phyloP scores from a whole-genome alignment of 2,329 filamentous ascomycete genomes.

The Arachnopeziza araneosa region DNA sequence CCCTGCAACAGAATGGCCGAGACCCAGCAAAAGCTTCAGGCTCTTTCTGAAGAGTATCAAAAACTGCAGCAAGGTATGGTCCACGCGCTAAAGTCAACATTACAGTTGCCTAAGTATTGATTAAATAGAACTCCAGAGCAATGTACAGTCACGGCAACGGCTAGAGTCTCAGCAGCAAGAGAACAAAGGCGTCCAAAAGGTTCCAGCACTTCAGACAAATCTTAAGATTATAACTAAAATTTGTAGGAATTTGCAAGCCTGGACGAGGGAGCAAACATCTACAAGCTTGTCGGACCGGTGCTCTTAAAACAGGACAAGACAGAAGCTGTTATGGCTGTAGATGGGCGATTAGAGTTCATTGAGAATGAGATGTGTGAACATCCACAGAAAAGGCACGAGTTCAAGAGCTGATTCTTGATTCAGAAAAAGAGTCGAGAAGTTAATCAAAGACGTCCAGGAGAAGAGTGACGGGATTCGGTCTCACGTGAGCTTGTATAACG shows the following conservation, averaged over 20 bases:
- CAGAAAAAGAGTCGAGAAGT: slow-evolving; percentile 61
- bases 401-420: slow-evolving; percentile 7
- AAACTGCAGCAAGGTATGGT: slow-evolving; percentile 71
- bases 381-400: too few relatives aligned
- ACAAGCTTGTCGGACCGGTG: slow-evolving; percentile 91
- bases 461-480: slow-evolving; percentile 60
- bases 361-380: slow-evolving; percentile 80
- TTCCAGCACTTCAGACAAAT: slow-evolving; percentile 29
- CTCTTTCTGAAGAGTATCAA: slow-evolving; percentile 81
- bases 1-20: slow-evolving; percentile 53
- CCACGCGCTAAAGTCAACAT: not conserved
- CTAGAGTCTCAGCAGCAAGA: slow-evolving; percentile 93
- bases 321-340: slow-evolving; percentile 86
- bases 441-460: slow-evolving; percentile 58
- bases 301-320: slow-evolving; percentile 89
- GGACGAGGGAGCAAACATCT: slow-evolving; percentile 80
- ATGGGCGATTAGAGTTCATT: slow-evolving; percentile 87
- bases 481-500: slow-evolving; percentile 45
- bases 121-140: slow-evolving; percentile 66
- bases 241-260: slow-evolving; percentile 74
- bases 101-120: slow-evolving; percentile 4
- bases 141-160: slow-evolving; percentile 77
- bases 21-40: slow-evolving; percentile 71
- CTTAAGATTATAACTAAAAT: slow-evolving; percentile 11
- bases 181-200: slow-evolving; percentile 81